phyloP scores from a whole-genome alignment of 768 basidiomycete genomes.

The Russula sp. region DNA sequence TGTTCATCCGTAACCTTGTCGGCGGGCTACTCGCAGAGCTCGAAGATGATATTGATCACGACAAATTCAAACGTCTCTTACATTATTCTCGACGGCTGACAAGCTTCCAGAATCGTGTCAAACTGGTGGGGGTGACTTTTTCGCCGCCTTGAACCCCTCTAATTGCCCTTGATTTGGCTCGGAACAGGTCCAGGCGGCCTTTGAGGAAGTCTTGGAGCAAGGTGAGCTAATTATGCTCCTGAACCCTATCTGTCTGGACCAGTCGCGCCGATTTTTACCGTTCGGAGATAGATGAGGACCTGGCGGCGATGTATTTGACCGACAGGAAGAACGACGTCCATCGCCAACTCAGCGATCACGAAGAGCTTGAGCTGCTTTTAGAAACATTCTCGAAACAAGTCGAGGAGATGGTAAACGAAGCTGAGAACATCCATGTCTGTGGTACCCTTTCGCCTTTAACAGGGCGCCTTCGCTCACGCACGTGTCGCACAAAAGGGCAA shows the following conservation, averaged over 20 bases:
- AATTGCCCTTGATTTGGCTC: constrained; percentile 1
- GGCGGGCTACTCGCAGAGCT: constrained; percentile 87
- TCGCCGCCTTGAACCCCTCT: not conserved
- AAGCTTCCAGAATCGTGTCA: constrained; percentile 87
- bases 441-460: not conserved
- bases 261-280: not conserved
- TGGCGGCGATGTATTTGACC: constrained; percentile 92
- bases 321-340: constrained; percentile 63
- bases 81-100: constrained; percentile 88
- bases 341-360: constrained; percentile 75
- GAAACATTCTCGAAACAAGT: constrained; percentile 96
- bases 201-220: constrained; percentile 89
- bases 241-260: not conserved
- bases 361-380: constrained; percentile 88
- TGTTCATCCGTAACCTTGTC: constrained; percentile 86
- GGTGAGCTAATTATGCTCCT: constrained; percentile 39
- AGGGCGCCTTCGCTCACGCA: not conserved
- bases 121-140: constrained; percentile 46
- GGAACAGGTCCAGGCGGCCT: constrained; percentile 72
- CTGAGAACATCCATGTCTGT: constrained; percentile 75
- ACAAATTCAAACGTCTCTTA: constrained; percentile 85
- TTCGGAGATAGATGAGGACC: constrained; percentile 68
- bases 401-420: constrained; percentile 93
- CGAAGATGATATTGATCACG: constrained; percentile 92
- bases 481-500: constrained; percentile 51